Base-by-base conservation (phyloP, 345 rosid genomes). In the Bruguiera parviflora region DNA sequence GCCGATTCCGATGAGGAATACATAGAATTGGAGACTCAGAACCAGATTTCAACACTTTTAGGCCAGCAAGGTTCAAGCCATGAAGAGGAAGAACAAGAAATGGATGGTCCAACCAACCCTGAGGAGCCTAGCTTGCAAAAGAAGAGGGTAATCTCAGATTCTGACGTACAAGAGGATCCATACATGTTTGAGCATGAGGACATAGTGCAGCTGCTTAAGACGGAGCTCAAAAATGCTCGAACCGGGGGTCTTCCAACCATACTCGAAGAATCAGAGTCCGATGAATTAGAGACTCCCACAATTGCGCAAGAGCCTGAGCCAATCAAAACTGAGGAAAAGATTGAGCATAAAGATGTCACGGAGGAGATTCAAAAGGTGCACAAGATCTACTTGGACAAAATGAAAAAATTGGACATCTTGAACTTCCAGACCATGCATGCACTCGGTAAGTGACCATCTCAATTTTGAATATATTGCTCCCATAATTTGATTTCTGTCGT, bases 181-280 rank as follows among this genome's bases (percentile, higher is more conserved):
- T 87, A 84, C 18, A 64, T 65, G 53, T 67, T 64, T 73, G 96
- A 87, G 69, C 85, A 87, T 0, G 80, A 79, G 53, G 95, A 88
- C 53, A 70, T 87, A 63, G 57, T 87, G 6, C 89, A 93, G 66
- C 87, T 72, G 79, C 78, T 90, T 53, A 86, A 82, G 77, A 64
- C 78, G 84, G 91, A 90, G n/a, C 69, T 90, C 32, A 83, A 70
- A 59, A 72, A 46, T 19, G 88, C 86, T 3, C 86, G 91, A 72
- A 85, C 83, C 0, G 97, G 92, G 10, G 98, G 97, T 24, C 87
- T 93, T 59, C 86, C 97, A 8, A 90, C 96, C 0, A 90, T 93
- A 72, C 68, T 76, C 18, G 98, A 93, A 77, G 98, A 93, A 67
- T 75, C 89, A 5, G 96, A 87, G 73, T 35, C 74, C 3, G 70